A percentile compares a stretch with the other conserved stretches of the same genome.
phyloP scores from a whole-genome alignment of 2,329 filamentous ascomycete species.

The Didymella arachidicola region DNA sequence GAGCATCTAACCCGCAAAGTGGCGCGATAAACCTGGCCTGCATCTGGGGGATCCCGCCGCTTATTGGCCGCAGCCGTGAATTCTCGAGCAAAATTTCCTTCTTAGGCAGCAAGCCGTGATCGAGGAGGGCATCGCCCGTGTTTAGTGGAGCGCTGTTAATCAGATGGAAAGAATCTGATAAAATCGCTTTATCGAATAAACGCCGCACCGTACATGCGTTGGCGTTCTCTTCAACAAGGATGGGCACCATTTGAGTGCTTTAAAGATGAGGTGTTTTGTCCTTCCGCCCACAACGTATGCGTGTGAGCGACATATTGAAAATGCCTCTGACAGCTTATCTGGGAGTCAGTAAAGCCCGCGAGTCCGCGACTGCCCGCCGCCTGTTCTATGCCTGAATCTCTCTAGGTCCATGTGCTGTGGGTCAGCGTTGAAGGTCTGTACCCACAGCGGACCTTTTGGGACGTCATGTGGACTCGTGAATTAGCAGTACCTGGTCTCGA shows the following conservation, averaged over 20 bases:
- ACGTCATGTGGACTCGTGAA: slow-evolving; percentile 13
- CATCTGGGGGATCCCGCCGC: slow-evolving; percentile 29
- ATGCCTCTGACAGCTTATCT: slow-evolving; percentile 23
- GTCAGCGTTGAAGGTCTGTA: slow-evolving; percentile 10
- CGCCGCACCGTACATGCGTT: neutral
- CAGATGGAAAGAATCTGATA: slow-evolving; percentile 22
- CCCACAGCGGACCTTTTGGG: slow-evolving; percentile 8
- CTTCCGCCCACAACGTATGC: neutral
- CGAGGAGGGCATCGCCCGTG: slow-evolving; percentile 19
- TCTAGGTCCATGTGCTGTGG: slow-evolving; percentile 17
- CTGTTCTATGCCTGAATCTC: slow-evolving; percentile 17
- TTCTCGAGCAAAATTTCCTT: slow-evolving; percentile 18
- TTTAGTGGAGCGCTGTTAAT: slow-evolving; percentile 20
- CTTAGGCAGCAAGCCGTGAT: slow-evolving; percentile 21
- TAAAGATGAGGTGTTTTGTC: neutral
- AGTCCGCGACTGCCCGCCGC: slow-evolving; percentile 18
- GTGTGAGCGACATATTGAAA: slow-evolving; percentile 17
- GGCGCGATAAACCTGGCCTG: slow-evolving; percentile 26
- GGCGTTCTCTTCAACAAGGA: neutral
- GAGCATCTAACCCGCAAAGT: slow-evolving; percentile 29
- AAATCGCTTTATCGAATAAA: slow-evolving; percentile 11
- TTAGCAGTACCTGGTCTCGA: slow-evolving; percentile 3
- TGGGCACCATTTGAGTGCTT: slow-evolving; percentile 9
- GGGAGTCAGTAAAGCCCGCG: slow-evolving; percentile 12
- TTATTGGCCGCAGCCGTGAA: slow-evolving; percentile 26